Conservation (phyloP, 805 yeast species). For the Candida andamanensis region DNA sequence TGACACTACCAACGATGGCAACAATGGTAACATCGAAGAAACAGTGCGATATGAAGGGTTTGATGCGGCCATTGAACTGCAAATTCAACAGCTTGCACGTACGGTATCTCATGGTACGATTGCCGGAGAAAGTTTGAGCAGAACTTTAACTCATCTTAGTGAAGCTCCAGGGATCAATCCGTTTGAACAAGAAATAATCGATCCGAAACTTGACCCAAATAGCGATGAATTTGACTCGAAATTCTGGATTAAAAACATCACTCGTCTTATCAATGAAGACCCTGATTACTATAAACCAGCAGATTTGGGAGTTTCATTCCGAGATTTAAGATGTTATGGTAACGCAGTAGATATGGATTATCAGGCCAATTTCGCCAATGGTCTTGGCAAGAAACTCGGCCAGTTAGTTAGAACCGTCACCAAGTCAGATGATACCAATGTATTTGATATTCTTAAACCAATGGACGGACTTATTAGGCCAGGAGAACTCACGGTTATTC, state of each 20-base stretch:
- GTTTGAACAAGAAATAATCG: conserved; percentile 16
- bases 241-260: conserved; percentile 63
- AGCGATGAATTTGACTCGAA: conserved; percentile 54
- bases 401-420: conserved; percentile 14
- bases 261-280: conserved; percentile 48
- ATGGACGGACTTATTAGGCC: conserved; percentile 24
- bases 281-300: conserved; percentile 61
- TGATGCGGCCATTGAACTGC: conserved; percentile 24
- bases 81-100: conserved; percentile 37
- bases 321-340: conserved; percentile 56
- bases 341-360: conserved; percentile 64
- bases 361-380: conserved; percentile 53
- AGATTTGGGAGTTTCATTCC: conserved; percentile 55
- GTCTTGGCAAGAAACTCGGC: conserved; percentile 20
- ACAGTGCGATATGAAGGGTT: conserved; percentile 24
- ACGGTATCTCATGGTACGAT: conserved; percentile 1
- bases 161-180: conserved; percentile 47
- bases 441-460: conserved; percentile 18
- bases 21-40: too few species aligned
- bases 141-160: conserved; percentile 44
- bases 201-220: conserved; percentile 45
- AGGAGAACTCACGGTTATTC: conserved; percentile 37
- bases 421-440: conserved; percentile 14
- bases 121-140: conserved; percentile 7
- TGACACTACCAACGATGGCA: too few species aligned